These are phyloP conservation scores for Colletotrichum acutatum DNA, from an alignment of 2,329 filamentous ascomycete species.

Conservation along the genomic window DNA sequence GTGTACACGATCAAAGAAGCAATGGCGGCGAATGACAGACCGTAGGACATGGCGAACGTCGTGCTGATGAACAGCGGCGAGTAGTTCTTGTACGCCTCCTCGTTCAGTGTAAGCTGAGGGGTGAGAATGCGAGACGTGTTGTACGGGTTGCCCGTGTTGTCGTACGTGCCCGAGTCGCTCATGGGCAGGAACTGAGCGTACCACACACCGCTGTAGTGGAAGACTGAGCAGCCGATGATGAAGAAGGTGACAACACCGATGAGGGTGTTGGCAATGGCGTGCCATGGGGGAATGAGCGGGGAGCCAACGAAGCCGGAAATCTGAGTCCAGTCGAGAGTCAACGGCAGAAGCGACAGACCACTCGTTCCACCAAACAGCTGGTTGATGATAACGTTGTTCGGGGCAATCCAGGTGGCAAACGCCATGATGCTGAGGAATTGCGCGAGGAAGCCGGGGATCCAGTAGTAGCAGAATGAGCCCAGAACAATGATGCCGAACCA, in stretches of 20 bases:
- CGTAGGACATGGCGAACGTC: conserved; percentile 77
- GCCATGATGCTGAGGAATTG: conserved; percentile 78
- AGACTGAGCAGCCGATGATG: conserved; percentile 65
- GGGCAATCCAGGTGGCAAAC: conserved; percentile 78
- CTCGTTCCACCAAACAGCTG: conserved; percentile 78
- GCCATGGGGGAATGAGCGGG: conserved; percentile 77
- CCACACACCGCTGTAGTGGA: conserved; percentile 76
- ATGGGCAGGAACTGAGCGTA: conserved; percentile 74
- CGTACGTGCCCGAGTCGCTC: conserved; percentile 76
- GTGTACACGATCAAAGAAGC: conserved; percentile 76
- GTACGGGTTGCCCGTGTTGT: conserved; percentile 74
- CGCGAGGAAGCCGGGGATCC: conserved; percentile 75
- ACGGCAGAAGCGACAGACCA: conserved; percentile 74
- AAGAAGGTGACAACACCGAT: conserved; percentile 75
- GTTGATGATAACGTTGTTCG: conserved; percentile 75
- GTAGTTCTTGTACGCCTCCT: conserved; percentile 72
- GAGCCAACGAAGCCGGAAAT: conserved; percentile 75
- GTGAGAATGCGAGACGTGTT: conserved; percentile 73
- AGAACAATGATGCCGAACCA: conserved; percentile 71
- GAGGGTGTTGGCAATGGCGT: conserved; percentile 78
- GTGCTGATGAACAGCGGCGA: conserved; percentile 78
- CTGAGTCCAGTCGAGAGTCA: conserved; percentile 83
- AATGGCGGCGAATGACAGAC: conserved; percentile 78
- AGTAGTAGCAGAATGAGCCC: conserved; percentile 73
- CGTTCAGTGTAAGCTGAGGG: conserved; percentile 69